Evolutionary conservation across 805 yeast genomes (phyloP).

Genomic region (Komagataella kurtzmanii): DNA sequence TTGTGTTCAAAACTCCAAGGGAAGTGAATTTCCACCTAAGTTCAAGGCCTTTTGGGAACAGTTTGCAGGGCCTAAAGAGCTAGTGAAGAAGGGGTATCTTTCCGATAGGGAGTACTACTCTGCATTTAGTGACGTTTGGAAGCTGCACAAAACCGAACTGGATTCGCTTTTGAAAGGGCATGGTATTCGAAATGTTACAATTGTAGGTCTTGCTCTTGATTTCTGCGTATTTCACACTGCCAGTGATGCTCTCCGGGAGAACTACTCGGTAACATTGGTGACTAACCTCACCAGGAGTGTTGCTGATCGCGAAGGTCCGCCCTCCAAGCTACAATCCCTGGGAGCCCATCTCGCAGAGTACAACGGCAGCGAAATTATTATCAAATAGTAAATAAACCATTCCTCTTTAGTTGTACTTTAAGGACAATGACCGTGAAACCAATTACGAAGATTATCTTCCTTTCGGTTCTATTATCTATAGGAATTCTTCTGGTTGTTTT

Average conservation of each 20-base stretch:
- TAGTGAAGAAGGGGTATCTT: conserved; percentile 60
- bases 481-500: conserved; percentile 83
- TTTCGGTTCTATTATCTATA: conserved; percentile 66
- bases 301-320: neutral
- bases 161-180: conserved; percentile 28
- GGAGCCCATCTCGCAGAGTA: neutral
- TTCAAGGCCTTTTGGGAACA: conserved; percentile 21
- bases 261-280: neutral
- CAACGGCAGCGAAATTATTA: neutral
- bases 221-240: conserved; percentile 77
- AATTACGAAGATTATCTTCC: conserved; percentile 59
- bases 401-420: neutral
- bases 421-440: conserved; percentile 27
- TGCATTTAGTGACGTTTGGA: conserved; percentile 75
- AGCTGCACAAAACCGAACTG: conserved; percentile 55
- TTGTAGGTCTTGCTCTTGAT: conserved; percentile 81
- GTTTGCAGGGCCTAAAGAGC: conserved; percentile 21
- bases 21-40: conserved; percentile 47
- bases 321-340: neutral
- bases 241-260: conserved; percentile 23
- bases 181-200: conserved; percentile 44
- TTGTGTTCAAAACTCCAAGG: conserved; percentile 62
- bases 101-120: conserved; percentile 77
- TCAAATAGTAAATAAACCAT: too few species aligned
- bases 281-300: neutral